Evolutionary conservation across 768 basidiomycete genomes (phyloP).

Genomic region (Roridomyces roridus): DNA sequence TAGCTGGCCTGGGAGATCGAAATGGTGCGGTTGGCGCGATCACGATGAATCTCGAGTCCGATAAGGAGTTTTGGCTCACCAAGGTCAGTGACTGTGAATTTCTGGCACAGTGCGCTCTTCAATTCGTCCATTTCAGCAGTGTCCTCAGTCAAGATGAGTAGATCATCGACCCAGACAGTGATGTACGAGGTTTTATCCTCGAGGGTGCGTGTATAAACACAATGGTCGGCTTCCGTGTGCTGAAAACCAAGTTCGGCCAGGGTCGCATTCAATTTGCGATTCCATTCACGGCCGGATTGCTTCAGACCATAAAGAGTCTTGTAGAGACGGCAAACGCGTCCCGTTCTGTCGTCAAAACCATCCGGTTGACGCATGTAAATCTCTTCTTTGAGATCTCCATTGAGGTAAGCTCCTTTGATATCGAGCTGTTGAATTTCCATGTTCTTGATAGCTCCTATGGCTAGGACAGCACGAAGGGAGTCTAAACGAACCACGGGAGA

Average conservation of each 20-base stretch:
- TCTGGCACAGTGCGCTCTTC: too few species aligned
- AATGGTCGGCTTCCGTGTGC: not conserved
- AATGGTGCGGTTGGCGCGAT: not conserved
- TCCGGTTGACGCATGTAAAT: not conserved
- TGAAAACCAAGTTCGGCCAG: not conserved
- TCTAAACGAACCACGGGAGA: not conserved
- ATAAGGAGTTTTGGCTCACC: not conserved
- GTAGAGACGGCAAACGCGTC: not conserved
- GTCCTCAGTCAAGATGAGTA: not conserved
- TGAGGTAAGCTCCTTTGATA: too few species aligned
- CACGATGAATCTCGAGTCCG: not conserved
- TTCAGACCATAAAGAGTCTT: not conserved
- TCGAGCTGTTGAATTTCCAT: slow-evolving; percentile 5
- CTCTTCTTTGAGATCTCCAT: too few species aligned
- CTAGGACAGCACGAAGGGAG: not conserved
- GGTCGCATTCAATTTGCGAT: not conserved
- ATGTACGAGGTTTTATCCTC: not conserved
- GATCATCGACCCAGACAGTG: not conserved
- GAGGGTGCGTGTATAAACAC: not conserved
- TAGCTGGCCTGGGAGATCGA: slow-evolving; percentile 4
- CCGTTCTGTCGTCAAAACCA: not conserved
- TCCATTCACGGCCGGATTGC: too few species aligned
- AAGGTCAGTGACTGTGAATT: too few species aligned
- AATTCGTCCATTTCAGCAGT: not conserved
- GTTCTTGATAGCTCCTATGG: not conserved